phyloP scores from a whole-genome alignment of 352 stramenopile species.

The Phytophthora sojae region DNA sequence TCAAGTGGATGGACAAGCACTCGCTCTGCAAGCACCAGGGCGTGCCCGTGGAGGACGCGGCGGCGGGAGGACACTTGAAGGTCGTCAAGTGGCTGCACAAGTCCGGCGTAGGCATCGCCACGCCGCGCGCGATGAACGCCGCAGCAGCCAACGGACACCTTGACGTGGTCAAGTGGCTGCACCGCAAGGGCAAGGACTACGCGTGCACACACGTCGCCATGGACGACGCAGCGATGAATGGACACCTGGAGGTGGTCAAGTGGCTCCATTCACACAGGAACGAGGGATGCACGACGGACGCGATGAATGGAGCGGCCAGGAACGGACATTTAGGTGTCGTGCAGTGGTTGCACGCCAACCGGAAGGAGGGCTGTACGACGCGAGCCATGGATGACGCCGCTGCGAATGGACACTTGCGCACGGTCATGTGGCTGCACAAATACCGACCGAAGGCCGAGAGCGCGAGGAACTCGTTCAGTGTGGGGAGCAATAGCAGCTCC shows the following conservation, averaged over 20 bases:
- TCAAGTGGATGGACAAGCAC: conserved; percentile 46
- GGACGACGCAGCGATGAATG: conserved; percentile 49
- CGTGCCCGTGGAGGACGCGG: conserved; percentile 34
- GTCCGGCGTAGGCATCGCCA: conserved; percentile 30
- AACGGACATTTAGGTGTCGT: conserved; percentile 42
- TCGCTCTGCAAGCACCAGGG: conserved; percentile 32
- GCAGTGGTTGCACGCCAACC: conserved; percentile 39
- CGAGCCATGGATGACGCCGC: conserved; percentile 51
- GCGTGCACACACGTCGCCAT: conserved; percentile 43
- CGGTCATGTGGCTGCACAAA: conserved; percentile 46
- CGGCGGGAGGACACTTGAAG: conserved; percentile 28
- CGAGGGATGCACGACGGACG: conserved; percentile 32
- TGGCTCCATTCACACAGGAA: conserved; percentile 38
- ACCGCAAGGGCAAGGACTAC: conserved; percentile 33
- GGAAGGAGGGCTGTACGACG: conserved; percentile 39
- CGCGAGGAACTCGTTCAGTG: conserved; percentile 16
- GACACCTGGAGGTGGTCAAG: conserved; percentile 43
- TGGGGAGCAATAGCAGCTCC: conserved; percentile 25
- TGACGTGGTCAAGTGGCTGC: conserved; percentile 41
- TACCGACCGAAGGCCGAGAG: conserved; percentile 23
- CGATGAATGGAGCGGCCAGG: conserved; percentile 39
- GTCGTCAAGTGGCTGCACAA: conserved; percentile 47
- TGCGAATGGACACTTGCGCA: conserved; percentile 39
- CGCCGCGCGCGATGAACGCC: conserved; percentile 31
- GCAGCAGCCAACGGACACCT: conserved; percentile 37